Conservation (phyloP, 805 yeast species). For the Saccharomycopsis amapae region DNA sequence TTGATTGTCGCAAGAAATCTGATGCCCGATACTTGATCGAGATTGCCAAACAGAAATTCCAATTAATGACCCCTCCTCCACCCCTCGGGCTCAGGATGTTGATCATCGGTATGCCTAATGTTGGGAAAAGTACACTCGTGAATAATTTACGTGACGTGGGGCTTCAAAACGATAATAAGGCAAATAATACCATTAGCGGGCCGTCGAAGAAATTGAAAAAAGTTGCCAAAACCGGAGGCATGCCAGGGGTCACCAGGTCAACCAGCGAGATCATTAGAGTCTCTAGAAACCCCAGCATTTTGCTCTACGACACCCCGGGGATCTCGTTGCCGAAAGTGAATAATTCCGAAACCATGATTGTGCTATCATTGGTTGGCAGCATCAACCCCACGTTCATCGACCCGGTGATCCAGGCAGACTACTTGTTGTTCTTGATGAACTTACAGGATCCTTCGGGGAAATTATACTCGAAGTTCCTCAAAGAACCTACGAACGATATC, state of each 20-base stretch:
- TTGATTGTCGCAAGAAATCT: constrained; percentile 48
- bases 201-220: constrained; percentile 33
- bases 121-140: constrained; percentile 88
- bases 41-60: constrained; percentile 39
- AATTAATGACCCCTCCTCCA: constrained; percentile 54
- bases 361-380: constrained; percentile 67
- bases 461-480: constrained; percentile 34
- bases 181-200: background rate
- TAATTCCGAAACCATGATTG: constrained; percentile 62
- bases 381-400: constrained; percentile 65
- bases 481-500: constrained; percentile 67
- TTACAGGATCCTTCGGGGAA: constrained; percentile 43
- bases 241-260: constrained; percentile 83
- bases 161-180: constrained; percentile 3
- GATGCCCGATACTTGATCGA: constrained; percentile 48
- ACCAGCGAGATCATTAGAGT: constrained; percentile 72
- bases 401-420: constrained; percentile 82
- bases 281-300: constrained; percentile 51
- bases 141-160: constrained; percentile 51
- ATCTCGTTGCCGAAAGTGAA: constrained; percentile 73
- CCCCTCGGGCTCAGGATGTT: constrained; percentile 75
- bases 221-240: constrained; percentile 79
- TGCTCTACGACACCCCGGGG: constrained; percentile 88
- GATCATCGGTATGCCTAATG: constrained; percentile 94
- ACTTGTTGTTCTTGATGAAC: constrained; percentile 67